Base-by-base conservation (phyloP, 805 yeast genomes). In the Hagleromyces aurorensis region DNA sequence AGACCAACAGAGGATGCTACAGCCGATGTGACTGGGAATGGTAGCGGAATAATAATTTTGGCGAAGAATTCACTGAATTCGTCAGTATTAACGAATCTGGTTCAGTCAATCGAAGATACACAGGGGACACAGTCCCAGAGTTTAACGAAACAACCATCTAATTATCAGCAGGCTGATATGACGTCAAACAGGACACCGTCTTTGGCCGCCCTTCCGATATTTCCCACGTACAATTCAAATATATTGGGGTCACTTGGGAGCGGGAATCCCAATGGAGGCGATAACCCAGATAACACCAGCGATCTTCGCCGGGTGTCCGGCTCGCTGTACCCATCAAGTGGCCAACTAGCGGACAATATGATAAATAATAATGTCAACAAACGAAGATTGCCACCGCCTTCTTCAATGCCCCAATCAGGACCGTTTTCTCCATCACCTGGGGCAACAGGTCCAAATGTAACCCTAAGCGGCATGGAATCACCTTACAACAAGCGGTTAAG, bases 11-110 rank as follows among this genome's bases (percentile, higher is more conserved):
- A n/a, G n/a, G 16, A 12, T 19, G 21, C 17, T 19, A 21, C 8
- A 23, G 16, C 16, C 25, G 21, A 11, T 15, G 18, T n/a, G 13
- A 19, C n/a, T n/a, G n/a, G n/a, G n/a, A 27, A 27, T 22, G 19
- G 19, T 17, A 31, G 19, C 12, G 45, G 48, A 7, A 25, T 46
- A n/a, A 32, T 47, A 6, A 36, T 47, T 13, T 21, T 47, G 19
- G 54, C 48, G 25, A 46, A 43, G 29, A 47, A 47, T 36, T 37
- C 48, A 4, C 10, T 48, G 7, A 41, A 49, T 20, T 22, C 44
- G 1, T 41, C 47, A 7, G 28, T 41, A 8, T 30, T 47, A 23
- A 44, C 38, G 13, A 40, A 21, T 16, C 19, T 50, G 17, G 44
- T 39, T 10, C 43, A 37, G 17, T 37, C 50, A 12, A 30, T 40